Percentiles rank a stretch among this genome's conserved stretches.
Conservation (phyloP, 768 basidiomycete genomes). For the Lactarius trivialis region DNA sequence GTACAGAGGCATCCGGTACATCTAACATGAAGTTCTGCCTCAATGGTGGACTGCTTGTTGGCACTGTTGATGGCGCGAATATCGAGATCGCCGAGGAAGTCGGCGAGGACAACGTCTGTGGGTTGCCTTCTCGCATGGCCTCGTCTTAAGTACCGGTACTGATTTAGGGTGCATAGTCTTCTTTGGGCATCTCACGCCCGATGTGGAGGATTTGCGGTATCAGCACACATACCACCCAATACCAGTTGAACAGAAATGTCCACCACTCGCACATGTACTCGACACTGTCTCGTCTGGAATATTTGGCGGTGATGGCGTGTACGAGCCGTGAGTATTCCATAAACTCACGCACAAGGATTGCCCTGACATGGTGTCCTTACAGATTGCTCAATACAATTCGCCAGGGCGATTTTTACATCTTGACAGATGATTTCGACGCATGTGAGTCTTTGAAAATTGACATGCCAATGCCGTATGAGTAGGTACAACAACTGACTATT, state of each 20-base stretch:
- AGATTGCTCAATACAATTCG: slow-evolving; percentile 72
- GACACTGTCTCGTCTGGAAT: slow-evolving; percentile 67
- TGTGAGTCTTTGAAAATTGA: slow-evolving; percentile 41
- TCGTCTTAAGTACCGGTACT: not conserved
- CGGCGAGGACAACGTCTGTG: slow-evolving; percentile 87
- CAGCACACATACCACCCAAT: slow-evolving; percentile 80
- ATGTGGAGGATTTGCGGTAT: slow-evolving; percentile 80
- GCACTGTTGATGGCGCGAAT: slow-evolving; percentile 90
- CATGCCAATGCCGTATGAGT: not conserved
- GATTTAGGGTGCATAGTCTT: slow-evolving; percentile 48
- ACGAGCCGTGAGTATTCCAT: slow-evolving; percentile 66
- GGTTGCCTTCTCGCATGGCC: slow-evolving; percentile 32
- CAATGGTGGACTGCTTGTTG: slow-evolving; percentile 83
- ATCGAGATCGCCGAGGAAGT: slow-evolving; percentile 97
- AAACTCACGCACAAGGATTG: not conserved
- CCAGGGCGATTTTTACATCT: slow-evolving; percentile 69
- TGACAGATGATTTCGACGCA: slow-evolving; percentile 93
- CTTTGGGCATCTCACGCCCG: slow-evolving; percentile 83
- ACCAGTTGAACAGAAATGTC: slow-evolving; percentile 77
- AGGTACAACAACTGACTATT: not conserved
- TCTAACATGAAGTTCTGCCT: slow-evolving; percentile 89
- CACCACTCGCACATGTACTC: slow-evolving; percentile 72
- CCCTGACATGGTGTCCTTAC: slow-evolving; percentile 25
- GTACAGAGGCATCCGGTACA: slow-evolving; percentile 82
- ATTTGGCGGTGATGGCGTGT: slow-evolving; percentile 77